Evolutionary conservation across 2,329 filamentous ascomycete species (phyloP), one percentile per base, ranked within the genome.

Genomic region (Pestalotiopsis fici): DNA sequence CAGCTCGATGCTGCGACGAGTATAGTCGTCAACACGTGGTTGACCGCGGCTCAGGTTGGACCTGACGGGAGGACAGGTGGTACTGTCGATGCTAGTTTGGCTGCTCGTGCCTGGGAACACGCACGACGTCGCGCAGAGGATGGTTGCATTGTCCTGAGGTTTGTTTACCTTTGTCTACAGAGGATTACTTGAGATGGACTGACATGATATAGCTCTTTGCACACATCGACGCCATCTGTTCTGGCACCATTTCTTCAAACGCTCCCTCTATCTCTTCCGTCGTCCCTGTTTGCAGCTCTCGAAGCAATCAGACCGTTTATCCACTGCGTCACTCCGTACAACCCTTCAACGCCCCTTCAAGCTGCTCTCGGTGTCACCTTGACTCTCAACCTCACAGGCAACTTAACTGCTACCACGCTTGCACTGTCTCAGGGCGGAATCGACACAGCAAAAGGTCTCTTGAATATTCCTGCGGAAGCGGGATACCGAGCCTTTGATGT

Each of bases 401-500:
- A 91, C 71, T 83, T 98, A 13, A 91, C 91, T 0, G 91, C 88
- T 1, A 91, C 94, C 28, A 87, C 89, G 2, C 79, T 98, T 63
- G 90, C 94, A 28, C 82, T 99, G 7, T 95, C 95, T 0, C 92
- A 94, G 50, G 92, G 93, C 3, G 96, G 96, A 21, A 92, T 99
- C 68, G 93, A 99, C 77, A 96, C 94, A 0, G 82, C 86, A 23
- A 89, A 89, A 69, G 96, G 95, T 55, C 84, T 99, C 12, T 83
- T 98, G 18, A 90, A 92, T 66, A 89, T 99, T 18, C 93, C 96
- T 0, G 80, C 90, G 0, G 90, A 97, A 76, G 76, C 89, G 6
- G 96, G 96, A 13, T 94, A 94, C 79, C 91, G 96, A 70, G 96
- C 95, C 3, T 99, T 99, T 73, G 95, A 99, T 76, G 96, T 97